Conservation (phyloP, 2,329 filamentous ascomycete genomes). For the Alternaria conjuncta region DNA sequence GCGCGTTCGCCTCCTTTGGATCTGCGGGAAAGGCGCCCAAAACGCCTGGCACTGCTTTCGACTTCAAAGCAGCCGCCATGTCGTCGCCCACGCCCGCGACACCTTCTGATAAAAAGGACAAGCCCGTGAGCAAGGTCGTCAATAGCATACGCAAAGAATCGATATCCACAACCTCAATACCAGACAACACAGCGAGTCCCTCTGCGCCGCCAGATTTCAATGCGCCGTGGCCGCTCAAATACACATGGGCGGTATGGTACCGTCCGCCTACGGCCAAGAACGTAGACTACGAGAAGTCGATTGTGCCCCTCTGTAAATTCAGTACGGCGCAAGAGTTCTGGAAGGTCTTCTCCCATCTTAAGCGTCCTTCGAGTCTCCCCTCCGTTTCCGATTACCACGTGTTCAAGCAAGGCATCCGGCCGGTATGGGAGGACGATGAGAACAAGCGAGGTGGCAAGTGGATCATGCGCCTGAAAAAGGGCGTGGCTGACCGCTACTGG, state of each 20-base stretch:
- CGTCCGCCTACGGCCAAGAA: slow-evolving; percentile 95
- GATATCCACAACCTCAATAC: slow-evolving; percentile 29
- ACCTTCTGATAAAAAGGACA: slow-evolving; percentile 66
- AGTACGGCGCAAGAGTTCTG: slow-evolving; percentile 89
- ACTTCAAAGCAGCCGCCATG: slow-evolving; percentile 68
- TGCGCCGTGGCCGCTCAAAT: slow-evolving; percentile 68
- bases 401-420: slow-evolving; percentile 94
- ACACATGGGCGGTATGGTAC: slow-evolving; percentile 97
- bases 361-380: slow-evolving; percentile 84
- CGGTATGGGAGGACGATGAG: slow-evolving; percentile 98
- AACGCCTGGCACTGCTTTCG: slow-evolving; percentile 79
- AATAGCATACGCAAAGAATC: slow-evolving; percentile 47
- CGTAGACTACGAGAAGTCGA: slow-evolving; percentile 97
- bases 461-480: slow-evolving; percentile 97
- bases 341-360: slow-evolving; percentile 85
- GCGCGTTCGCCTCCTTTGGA: slow-evolving; percentile 96
- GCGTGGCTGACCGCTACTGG: slow-evolving; percentile 95
- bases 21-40: slow-evolving; percentile 84
- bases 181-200: slow-evolving; percentile 48
- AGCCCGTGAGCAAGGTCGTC: slow-evolving; percentile 37
- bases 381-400: slow-evolving; percentile 97
- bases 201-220: slow-evolving; percentile 47
- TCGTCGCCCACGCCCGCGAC: slow-evolving; percentile 58
- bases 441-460: slow-evolving; percentile 97
- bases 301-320: slow-evolving; percentile 83